Evolutionary conservation across 2,329 filamentous ascomycete species (phyloP), one percentile per base, ranked within the genome.

Genomic region (Sporothrix sp.): DNA sequence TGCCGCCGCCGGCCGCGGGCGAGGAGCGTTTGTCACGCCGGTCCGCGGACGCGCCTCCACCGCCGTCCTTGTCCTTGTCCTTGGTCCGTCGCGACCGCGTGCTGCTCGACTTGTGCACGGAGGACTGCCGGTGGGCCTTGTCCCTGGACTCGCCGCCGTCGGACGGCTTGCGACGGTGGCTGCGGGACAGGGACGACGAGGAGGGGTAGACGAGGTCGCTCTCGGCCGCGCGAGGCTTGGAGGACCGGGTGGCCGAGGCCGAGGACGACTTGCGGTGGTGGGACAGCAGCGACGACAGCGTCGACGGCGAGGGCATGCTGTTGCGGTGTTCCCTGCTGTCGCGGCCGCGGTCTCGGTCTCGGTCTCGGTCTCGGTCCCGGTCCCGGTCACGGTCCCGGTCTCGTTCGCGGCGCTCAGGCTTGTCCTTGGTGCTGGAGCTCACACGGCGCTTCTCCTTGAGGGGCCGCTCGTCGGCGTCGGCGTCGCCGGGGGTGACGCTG

Each of bases 151-250:
- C 39, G 7, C 23, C 39, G 7, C 23, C 18, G 28, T 54, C 50
- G 18, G 23, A 21, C 13, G 28, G 27, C 25, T 44, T 47, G 38
- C 42, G 37, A 21, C 44, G 37, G 3, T 53, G 42, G 45, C 53
- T 48, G 21, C 52, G 54, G 1, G 48, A 48, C 10, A 35, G 2
- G 2, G 52, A 38, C 13, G 52, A 48, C 3, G 50, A 21, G 3
- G 52, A 49, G 1, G 48, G 48, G 18, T 35, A 51, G 8, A 52
- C 33, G 18, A 56, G 50, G 9, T 57, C 56, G 47, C 56, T 57
- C 51, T 56, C 54, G 36, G 28, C 48, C 1, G 50, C 16, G 20
- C 52, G 51, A 10, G 37, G 14, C 23, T 52, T 54, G 14, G 51
- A 32, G 23, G 54, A 30, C 13, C 52, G 49, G 10, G 44, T 18